Percentiles rank a stretch among this genome's conserved stretches.
These are phyloP conservation scores for Anaeramoeba flamelloides DNA, from an alignment of 78 protist genomes.

Conservation along the genomic window DNA sequence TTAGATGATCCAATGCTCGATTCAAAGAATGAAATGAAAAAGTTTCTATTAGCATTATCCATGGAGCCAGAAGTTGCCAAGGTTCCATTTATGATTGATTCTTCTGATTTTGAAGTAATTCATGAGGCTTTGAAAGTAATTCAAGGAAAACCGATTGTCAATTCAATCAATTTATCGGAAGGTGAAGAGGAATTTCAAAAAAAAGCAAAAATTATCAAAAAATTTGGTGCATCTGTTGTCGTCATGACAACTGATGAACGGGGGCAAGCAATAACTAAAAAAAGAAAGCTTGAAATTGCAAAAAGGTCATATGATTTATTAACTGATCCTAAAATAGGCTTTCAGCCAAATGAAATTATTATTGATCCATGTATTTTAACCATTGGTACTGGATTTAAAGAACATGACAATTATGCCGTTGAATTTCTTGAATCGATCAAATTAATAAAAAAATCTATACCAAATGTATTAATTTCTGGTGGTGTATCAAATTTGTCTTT, in stretches of 20 bases:
- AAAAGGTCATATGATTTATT: constrained; percentile 72
- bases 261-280: background rate
- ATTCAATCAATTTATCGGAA: constrained; percentile 74
- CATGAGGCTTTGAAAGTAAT: constrained; percentile 71
- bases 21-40: constrained; percentile 56
- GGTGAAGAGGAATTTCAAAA: constrained; percentile 77
- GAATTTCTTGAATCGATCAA: constrained; percentile 59
- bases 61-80: constrained; percentile 84
- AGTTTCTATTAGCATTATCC: constrained; percentile 58
- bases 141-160: constrained; percentile 91
- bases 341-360: constrained; percentile 84
- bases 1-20: constrained; percentile 95
- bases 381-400: constrained; percentile 85
- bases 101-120: constrained; percentile 77
- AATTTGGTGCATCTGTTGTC: constrained; percentile 79
- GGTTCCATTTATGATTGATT: constrained; percentile 89
- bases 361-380: constrained; percentile 93
- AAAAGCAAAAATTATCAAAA: constrained; percentile 50
- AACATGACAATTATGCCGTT: constrained; percentile 85
- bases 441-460: background rate
- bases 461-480: constrained; percentile 36
- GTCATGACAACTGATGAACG: constrained; percentile 69
- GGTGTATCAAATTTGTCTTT: constrained; percentile 96
- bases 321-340: constrained; percentile 40
- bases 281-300: constrained; percentile 53